Evolutionary conservation across 352 stramenopile genomes (phyloP), one percentile per base, ranked within the genome.

Genomic region (Pythium guiyangense): DNA sequence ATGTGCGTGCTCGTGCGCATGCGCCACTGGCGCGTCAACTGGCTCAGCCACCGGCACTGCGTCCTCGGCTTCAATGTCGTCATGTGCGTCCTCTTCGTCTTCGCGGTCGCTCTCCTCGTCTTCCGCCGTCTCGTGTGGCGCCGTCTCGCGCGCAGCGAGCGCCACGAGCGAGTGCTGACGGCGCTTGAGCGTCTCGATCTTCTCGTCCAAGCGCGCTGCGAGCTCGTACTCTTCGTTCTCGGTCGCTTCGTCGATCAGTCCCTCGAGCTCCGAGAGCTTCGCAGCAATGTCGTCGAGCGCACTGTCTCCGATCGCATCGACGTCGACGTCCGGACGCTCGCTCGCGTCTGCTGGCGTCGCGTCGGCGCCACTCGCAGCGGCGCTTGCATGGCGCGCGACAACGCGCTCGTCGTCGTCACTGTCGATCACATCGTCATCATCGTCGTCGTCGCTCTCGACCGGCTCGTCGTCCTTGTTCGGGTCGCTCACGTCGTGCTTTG

Each of bases 211-310:
- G 34, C 68, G 84, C 14, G 81, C 84, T 40, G 84, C 84, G 44
- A 87, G 60, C 45, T 94, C 84, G 54, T 94, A 92, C 2, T 94
- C 73, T 59, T 94, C 84, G 29, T 87, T 85, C 48, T 90, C 82
- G 0, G 84, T 94, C 3, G 84, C 84, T 27, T 77, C 64, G 43
- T 94, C 79, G 37, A 94, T 92, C 60, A 82, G 63, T 10, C 40
- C 50, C 51, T 94, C 84, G 1, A 94, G 66, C 39, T 87, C 67
- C 6, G 63, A 64, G 17, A 94, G 63, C 54, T 89, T 83, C 4
- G 66, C 64, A 9, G 63, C 57, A 29, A 92, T 84, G n/a, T 78
- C 78, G 49, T 90, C 75, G 8, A 88, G 54, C 14, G 62, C 60
- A 5, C 59, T 65, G 52, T 82, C 71, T n/a, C 64, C 65, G 34